Evolutionary conservation across 805 yeast genomes (phyloP), one percentile per base, ranked within the genome.

Genomic region (Citeromyces matritensis): DNA sequence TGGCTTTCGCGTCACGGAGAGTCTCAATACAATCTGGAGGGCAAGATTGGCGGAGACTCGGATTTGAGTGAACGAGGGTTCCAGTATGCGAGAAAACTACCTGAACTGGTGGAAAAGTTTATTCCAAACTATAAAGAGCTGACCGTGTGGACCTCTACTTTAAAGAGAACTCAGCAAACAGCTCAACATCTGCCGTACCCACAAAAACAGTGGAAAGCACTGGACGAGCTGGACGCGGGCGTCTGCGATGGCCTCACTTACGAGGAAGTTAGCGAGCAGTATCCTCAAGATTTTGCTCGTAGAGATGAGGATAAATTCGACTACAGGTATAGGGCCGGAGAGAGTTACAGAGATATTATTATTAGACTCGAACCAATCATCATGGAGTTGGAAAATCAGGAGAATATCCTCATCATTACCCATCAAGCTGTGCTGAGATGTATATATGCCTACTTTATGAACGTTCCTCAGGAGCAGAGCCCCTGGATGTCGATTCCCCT

Each of bases 401-500:
- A 91, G 45, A 86, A 91, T 51, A 85, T 91, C 31, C 63, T 91
- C 49, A 88, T 91, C 37, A 91, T 91, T 27, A 91, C 98, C 3
- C 99, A 91, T 53, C 99, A 91, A 56, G 97, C 97, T 0, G 97
- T 91, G 8, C 62, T 91, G 41, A 69, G 99, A 45, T 91, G 99
- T 49, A 76, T 91, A 32, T 91, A 91, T 54, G 97, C 98, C 6
- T 91, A 91, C 54, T 91, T 86, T 49, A 91, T 91, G 97, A 88
- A 91, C 49, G 94, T 91, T 12, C 95, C 96, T 4, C 97, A 88
- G 52, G 95, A 88, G 44, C 88, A 84, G 51, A 72, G 86, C 36
- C 99, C 99, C 4, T 91, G 98, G 98, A 85, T 91, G 95, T 83
- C 93, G 26, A 93, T 91, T 36, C 99, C 99, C 5, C 60, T 91